Evolutionary conservation across 352 stramenopile genomes (phyloP), one percentile per base, ranked within the genome.

Genomic region (Phytophthora uliginosa): DNA sequence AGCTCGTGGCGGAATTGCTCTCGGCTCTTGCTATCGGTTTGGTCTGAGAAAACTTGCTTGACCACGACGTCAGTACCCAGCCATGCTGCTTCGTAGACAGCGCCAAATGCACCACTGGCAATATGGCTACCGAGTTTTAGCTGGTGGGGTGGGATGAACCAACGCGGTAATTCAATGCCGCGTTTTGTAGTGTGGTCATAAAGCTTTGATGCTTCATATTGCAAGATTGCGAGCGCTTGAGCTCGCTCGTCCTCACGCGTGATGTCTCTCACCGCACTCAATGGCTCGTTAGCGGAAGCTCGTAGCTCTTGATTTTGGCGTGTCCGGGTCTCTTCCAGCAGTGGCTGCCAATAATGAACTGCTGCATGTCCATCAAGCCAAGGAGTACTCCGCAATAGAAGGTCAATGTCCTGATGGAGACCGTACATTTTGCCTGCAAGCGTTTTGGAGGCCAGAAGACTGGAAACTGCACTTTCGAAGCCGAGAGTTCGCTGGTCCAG

Each of bases 1-100:
- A 54, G 51, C 74, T 77, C 38, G 48, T 47, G 48, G 69, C 38
- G 54, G 59, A 73, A 54, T 67, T 60, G 20, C n/a, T 28, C 18
- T 9, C 45, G 59, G 45, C 36, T 68, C 5, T 51, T 33, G 28
- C 12, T 40, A 1, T 62, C 40, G n/a, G 8, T 12, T 31, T 51
- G 34, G 24, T 58, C 51, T 5, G 53, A 33, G 12, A 68, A 22
- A 0, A 64, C 24, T 22, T 61, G 45, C 9, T 28, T 52, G 1
- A 52, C 20, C 18, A 52, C 45, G 9, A 52, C 45, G 5, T 52
- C 45, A 28, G 45, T 26, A 15, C 45, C 45, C 2, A 52, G 45
- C 45, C 18, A 26, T 4, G 18, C 13, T 17, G n/a, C 45, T 4
- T 28, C 8, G 45, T 26, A 52, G 13, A 52, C 45, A 28, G 45